phyloP scores from a whole-genome alignment of 2,329 filamentous ascomycete species.

The Thelonectria discophora region DNA sequence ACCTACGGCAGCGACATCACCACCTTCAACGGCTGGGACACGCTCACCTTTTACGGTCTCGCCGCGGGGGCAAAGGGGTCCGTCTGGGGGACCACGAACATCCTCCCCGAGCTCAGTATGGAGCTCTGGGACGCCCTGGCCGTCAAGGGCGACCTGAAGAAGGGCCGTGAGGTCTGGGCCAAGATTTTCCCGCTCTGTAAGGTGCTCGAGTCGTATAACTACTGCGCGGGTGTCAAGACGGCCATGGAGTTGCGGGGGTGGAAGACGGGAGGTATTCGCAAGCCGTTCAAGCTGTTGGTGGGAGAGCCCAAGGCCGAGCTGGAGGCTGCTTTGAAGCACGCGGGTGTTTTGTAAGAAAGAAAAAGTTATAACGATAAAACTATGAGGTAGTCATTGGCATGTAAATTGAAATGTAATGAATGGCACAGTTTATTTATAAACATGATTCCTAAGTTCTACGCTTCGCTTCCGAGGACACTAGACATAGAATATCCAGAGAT shows the following conservation, averaged over 20 bases:
- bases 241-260: slow-evolving; percentile 57
- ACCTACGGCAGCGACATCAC: slow-evolving; percentile 51
- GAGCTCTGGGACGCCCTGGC: slow-evolving; percentile 57
- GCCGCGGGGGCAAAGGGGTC: slow-evolving; percentile 59
- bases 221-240: slow-evolving; percentile 58
- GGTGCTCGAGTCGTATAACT: slow-evolving; percentile 59
- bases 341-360: slow-evolving; percentile 45
- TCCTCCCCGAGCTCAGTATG: slow-evolving; percentile 59
- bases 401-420: slow-evolving; percentile 11
- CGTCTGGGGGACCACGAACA: slow-evolving; percentile 61
- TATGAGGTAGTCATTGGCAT: too few relatives aligned
- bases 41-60: slow-evolving; percentile 61
- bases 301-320: slow-evolving; percentile 47
- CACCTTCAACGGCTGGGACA: slow-evolving; percentile 63
- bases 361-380: neutral
- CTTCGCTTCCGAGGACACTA: neutral
- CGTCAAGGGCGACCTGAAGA: slow-evolving; percentile 50
- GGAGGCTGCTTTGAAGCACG: slow-evolving; percentile 48
- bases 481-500: too few relatives aligned
- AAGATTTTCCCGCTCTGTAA: slow-evolving; percentile 61
- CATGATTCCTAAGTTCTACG: neutral
- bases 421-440: neutral
- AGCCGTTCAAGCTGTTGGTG: slow-evolving; percentile 54
- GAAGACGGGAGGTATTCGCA: slow-evolving; percentile 57
- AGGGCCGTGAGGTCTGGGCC: slow-evolving; percentile 56